Conservation (phyloP, 371 early-diverging fungal species). For the Mortierella sp. region DNA sequence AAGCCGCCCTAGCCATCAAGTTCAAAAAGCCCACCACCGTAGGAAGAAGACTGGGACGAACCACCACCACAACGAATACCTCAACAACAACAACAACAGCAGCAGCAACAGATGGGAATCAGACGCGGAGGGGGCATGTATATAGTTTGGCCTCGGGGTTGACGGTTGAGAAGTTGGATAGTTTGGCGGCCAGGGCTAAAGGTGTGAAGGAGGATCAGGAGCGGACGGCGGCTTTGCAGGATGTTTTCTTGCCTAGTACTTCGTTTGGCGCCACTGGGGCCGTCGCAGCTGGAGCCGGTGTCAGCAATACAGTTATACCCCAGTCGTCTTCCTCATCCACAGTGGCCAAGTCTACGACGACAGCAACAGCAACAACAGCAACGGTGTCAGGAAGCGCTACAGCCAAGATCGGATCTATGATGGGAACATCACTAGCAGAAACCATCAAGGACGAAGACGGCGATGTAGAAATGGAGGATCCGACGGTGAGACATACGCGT, state of each 20-base stretch:
- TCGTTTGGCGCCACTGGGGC: not conserved
- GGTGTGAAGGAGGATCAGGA: conserved; percentile 18
- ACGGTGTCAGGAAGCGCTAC: not conserved
- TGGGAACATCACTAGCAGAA: not conserved
- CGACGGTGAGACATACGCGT: conserved; percentile 19
- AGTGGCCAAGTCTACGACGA: not conserved
- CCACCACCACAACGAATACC: no score
- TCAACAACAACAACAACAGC: no score
- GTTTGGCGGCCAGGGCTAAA: conserved; percentile 9
- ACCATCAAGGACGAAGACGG: not conserved
- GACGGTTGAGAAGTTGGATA: conserved; percentile 27
- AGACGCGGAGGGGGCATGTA: conserved; percentile 11
- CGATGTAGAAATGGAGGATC: not conserved
- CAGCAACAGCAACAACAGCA: not conserved
- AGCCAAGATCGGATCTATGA: not conserved
- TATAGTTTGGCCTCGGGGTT: conserved; percentile 29
- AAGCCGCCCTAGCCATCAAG: conserved; percentile 59
- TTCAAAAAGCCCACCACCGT: conserved; percentile 5
- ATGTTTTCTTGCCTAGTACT: conserved; percentile 40
- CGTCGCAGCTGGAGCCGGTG: not conserved
- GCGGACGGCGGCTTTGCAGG: conserved; percentile 24
- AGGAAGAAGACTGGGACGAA: not conserved
- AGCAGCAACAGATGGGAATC: not conserved
- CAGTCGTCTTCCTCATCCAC: not conserved
- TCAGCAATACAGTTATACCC: not conserved